Evolutionary conservation across 164 flowering plant species (phyloP).

Genomic region (Protea cynaroides): DNA sequence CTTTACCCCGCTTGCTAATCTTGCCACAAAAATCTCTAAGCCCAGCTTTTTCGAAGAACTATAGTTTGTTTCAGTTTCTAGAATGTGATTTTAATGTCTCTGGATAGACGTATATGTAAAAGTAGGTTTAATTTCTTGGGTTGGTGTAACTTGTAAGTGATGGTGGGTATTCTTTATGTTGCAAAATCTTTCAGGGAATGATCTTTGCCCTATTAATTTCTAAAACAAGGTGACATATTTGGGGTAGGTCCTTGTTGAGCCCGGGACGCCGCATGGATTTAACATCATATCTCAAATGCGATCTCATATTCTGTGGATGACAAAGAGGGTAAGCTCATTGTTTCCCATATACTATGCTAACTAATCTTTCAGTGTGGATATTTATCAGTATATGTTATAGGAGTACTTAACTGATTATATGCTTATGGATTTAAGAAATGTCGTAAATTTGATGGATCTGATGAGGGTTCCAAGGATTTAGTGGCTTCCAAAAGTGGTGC

Average conservation of each 20-base stretch:
- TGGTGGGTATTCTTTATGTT: not conserved
- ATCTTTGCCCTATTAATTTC: slow-evolving; percentile 1
- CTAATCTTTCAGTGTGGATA: too few relatives aligned
- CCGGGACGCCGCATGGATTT: slow-evolving; percentile 93
- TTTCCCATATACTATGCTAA: not conserved
- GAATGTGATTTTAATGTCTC: too few relatives aligned
- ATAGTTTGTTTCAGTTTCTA: not conserved
- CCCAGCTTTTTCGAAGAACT: too few relatives aligned
- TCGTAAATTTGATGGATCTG: slow-evolving; percentile 37
- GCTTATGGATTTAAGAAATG: slow-evolving; percentile 42
- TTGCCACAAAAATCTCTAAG: too few relatives aligned
- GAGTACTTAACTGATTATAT: slow-evolving; percentile 6
- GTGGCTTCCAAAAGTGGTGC: slow-evolving; percentile 54
- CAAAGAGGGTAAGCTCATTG: slow-evolving; percentile 58
- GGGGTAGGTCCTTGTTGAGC: slow-evolving; percentile 84
- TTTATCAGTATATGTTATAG: too few relatives aligned
- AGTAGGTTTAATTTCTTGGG: not conserved
- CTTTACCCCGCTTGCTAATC: too few relatives aligned
- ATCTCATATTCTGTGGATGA: slow-evolving; percentile 96
- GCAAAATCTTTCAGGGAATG: not conserved
- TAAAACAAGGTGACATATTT: slow-evolving; percentile 4
- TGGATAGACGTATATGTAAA: too few relatives aligned
- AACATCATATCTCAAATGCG: slow-evolving; percentile 84
- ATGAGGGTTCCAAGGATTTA: slow-evolving; percentile 35
- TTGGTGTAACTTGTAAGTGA: not conserved